Conservation (phyloP, 352 stramenopile genomes). For the Phytophthora sp. region DNA sequence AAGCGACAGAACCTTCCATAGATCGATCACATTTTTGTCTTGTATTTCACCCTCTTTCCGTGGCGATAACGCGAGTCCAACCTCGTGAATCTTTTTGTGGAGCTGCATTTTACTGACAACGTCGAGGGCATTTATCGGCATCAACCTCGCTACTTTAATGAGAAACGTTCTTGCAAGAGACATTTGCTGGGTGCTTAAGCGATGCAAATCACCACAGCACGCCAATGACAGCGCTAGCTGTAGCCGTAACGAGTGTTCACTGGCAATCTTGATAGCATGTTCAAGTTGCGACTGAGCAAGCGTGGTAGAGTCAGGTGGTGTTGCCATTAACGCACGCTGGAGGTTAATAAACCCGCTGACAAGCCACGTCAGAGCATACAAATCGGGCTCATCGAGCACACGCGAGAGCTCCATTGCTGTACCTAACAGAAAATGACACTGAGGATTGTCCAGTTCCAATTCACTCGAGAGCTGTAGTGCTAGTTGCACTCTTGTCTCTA, state of each 20-base stretch:
- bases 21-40: constrained; percentile 33
- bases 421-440: constrained; percentile 40
- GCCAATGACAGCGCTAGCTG: constrained; percentile 45
- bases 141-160: constrained; percentile 41
- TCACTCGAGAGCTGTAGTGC: constrained; percentile 49
- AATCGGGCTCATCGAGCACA: constrained; percentile 52
- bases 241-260: constrained; percentile 44
- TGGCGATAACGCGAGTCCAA: constrained; percentile 18
- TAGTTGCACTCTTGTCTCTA: constrained; percentile 49
- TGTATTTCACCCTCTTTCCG: constrained; percentile 19
- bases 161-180: constrained; percentile 25
- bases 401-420: constrained; percentile 47
- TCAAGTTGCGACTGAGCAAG: constrained; percentile 42
- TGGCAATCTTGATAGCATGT: constrained; percentile 39
- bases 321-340: constrained; percentile 23
- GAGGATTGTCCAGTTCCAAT: constrained; percentile 30
- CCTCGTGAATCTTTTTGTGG: constrained; percentile 46
- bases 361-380: constrained; percentile 53
- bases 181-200: constrained; percentile 19
- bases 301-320: constrained; percentile 3
- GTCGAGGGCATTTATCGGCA: constrained; percentile 39
- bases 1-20: constrained; percentile 29
- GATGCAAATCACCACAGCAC: constrained; percentile 43
- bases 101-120: constrained; percentile 49
- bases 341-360: constrained; percentile 54